Conservation (phyloP, 129 eudicot genomes). For the Centaurea solstitialis region DNA sequence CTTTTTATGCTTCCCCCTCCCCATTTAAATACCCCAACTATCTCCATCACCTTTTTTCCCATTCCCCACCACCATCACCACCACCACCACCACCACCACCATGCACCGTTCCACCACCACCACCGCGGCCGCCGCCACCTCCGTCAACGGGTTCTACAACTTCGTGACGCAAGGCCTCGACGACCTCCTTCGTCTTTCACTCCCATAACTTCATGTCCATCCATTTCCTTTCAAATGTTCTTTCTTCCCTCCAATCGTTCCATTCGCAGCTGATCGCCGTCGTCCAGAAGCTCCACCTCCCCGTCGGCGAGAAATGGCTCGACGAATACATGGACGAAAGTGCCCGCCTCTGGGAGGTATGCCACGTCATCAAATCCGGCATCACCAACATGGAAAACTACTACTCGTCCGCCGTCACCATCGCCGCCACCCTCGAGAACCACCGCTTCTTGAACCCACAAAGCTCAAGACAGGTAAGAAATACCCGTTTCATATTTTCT, state of each 20-base stretch:
- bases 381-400: constrained; percentile 60
- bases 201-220: constrained; percentile 71
- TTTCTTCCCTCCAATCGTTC: constrained; percentile 60
- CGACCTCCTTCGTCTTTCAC: constrained; percentile 56
- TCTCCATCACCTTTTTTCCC: constrained; percentile 43
- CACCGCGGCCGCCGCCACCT: constrained; percentile 29
- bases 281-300: constrained; percentile 65
- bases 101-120: constrained; percentile 29
- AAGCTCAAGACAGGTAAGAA: constrained; percentile 60
- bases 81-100: constrained; percentile 11
- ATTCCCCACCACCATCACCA: constrained; percentile 14
- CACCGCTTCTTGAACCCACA: constrained; percentile 54
- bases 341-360: constrained; percentile 70
- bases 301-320: constrained; percentile 76
- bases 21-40: constrained; percentile 43
- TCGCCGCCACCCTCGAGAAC: constrained; percentile 56
- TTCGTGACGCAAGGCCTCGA: constrained; percentile 59
- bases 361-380: constrained; percentile 68
- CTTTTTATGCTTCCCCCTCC: constrained; percentile 31
- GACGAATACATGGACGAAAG: constrained; percentile 82
- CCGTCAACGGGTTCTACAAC: constrained; percentile 69
- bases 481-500: no score
- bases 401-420: constrained; percentile 53
- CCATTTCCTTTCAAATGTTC: constrained; percentile 60
- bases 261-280: constrained; percentile 61